These are phyloP conservation scores for Wallemia mellicola DNA, from an alignment of 1,284 basidiomycete genomes.

Conservation along the genomic window DNA sequence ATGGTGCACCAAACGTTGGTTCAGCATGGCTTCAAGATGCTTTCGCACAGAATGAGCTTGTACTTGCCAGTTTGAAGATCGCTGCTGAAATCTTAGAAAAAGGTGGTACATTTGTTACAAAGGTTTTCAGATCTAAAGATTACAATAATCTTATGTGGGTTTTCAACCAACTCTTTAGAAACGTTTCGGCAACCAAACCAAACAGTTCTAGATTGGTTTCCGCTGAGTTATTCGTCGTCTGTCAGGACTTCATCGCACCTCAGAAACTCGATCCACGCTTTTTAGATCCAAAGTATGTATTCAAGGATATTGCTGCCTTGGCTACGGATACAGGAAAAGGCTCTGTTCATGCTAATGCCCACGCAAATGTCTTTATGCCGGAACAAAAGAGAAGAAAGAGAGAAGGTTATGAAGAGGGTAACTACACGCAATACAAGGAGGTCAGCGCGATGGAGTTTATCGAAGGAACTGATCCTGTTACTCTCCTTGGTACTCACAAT, in stretches of 20 bases:
- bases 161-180: slow-evolving; percentile 82
- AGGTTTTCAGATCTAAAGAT: slow-evolving; percentile 94
- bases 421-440: slow-evolving; percentile 66
- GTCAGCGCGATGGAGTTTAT: slow-evolving; percentile 46
- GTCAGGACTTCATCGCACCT: slow-evolving; percentile 78
- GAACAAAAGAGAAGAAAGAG: slow-evolving; percentile 82
- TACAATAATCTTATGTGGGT: slow-evolving; percentile 99
- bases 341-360: slow-evolving; percentile 14
- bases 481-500: slow-evolving; percentile 53
- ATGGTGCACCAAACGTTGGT: slow-evolving; percentile 98
- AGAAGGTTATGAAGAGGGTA: slow-evolving; percentile 85
- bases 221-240: slow-evolving; percentile 98
- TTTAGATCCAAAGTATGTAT: slow-evolving; percentile 87
- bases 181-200: slow-evolving; percentile 95
- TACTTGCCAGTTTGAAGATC: slow-evolving; percentile 79
- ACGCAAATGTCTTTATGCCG: slow-evolving; percentile 81
- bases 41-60: slow-evolving; percentile 87
- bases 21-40: slow-evolving; percentile 99
- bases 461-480: slow-evolving; percentile 35
- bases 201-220: slow-evolving; percentile 86
- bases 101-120: slow-evolving; percentile 89
- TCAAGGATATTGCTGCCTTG: slow-evolving; percentile 43
- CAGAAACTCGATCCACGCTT: slow-evolving; percentile 94
- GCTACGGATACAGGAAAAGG: slow-evolving; percentile 3
- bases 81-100: slow-evolving; percentile 84